A percentile compares a stretch with the other conserved stretches of the same genome.
Evolutionary conservation across 73 alveolate genomes (phyloP).

Genomic region (Blepharisma stoltei): DNA sequence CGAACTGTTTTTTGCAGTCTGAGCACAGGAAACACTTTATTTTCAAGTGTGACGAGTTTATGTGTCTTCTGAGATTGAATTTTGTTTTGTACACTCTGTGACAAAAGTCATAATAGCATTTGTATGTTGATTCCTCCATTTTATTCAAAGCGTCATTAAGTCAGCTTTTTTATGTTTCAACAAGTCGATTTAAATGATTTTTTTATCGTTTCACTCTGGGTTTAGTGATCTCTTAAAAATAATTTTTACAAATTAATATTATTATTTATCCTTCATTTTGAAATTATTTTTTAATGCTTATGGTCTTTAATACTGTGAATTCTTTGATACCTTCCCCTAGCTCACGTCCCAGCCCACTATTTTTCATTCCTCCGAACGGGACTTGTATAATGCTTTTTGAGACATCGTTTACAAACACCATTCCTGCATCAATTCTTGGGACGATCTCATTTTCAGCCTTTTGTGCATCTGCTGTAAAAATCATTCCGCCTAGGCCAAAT

Average conservation of each 20-base stretch:
- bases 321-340: slow-evolving; percentile 45
- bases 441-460: slow-evolving; percentile 38
- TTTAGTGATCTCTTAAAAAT: no score
- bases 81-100: not conserved
- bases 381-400: slow-evolving; percentile 41
- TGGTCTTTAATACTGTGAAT: slow-evolving; percentile 37
- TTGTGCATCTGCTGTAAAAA: slow-evolving; percentile 52
- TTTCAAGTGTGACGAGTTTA: not conserved
- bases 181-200: no score
- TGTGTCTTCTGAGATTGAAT: not conserved
- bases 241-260: no score
- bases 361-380: slow-evolving; percentile 79
- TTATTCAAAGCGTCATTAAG: no score
- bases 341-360: slow-evolving; percentile 82
- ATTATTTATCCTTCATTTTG: no score
- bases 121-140: no score
- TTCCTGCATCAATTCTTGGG: slow-evolving; percentile 57
- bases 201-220: no score
- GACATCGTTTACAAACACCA: slow-evolving; percentile 64
- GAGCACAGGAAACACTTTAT: not conserved
- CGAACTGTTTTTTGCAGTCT: not conserved
- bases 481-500: slow-evolving; percentile 91
- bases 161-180: no score
- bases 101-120: no score
- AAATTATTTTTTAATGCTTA: slow-evolving; percentile 15